Conservation (phyloP, 306 rosid genomes). For the Cicer bijugum region DNA sequence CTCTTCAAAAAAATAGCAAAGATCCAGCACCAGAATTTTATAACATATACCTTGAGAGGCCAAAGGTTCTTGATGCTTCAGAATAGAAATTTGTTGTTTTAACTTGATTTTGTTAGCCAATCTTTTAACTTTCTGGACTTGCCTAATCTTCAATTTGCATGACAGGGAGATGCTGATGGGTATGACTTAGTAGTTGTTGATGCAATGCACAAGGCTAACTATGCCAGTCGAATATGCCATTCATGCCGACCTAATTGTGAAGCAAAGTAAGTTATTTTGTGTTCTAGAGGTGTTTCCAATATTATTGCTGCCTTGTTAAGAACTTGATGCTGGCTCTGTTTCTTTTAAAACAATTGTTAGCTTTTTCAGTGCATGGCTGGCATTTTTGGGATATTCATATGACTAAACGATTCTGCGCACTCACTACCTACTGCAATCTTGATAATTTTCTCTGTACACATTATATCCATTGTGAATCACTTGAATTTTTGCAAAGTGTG, state of each 20-base stretch:
- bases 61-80: slow-evolving; percentile 69
- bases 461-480: neutral
- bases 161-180: slow-evolving; percentile 98
- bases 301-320: slow-evolving; percentile 22
- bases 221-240: slow-evolving; percentile 98
- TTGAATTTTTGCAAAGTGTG: neutral
- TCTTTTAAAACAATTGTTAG: neutral
- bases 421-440: slow-evolving; percentile 24
- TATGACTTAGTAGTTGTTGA: slow-evolving; percentile 96
- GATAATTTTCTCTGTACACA: slow-evolving; percentile 29
- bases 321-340: slow-evolving; percentile 22
- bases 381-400: slow-evolving; percentile 14
- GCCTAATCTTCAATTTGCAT: slow-evolving; percentile 39
- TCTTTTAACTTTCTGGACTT: slow-evolving; percentile 31
- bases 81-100: slow-evolving; percentile 35
- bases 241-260: slow-evolving; percentile 98
- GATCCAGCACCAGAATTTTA: slow-evolving; percentile 99
- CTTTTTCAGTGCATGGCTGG: slow-evolving; percentile 27
- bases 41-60: slow-evolving; percentile 96
- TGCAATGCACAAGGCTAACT: slow-evolving; percentile 99
- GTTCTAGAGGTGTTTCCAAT: slow-evolving; percentile 22
- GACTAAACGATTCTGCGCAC: slow-evolving; percentile 5
- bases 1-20: slow-evolving; percentile 84
- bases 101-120: slow-evolving; percentile 20
- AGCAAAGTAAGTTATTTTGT: slow-evolving; percentile 77